Percentiles rank a stretch among this genome's conserved stretches.
phyloP scores from a whole-genome alignment of 1,284 basidiomycete genomes.

The Coniferiporia weirii region DNA sequence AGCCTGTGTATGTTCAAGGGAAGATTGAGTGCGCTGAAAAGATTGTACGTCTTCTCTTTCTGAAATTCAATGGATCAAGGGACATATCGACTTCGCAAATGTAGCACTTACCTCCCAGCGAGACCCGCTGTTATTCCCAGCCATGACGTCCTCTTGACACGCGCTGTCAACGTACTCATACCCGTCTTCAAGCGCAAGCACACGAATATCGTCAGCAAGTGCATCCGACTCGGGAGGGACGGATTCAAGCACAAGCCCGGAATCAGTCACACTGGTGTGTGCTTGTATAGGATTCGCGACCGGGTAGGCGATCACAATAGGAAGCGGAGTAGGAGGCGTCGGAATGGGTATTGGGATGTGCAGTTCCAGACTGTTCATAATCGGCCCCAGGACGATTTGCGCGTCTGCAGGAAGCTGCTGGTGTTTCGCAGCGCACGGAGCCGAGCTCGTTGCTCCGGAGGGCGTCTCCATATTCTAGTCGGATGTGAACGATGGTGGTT shows the following conservation, averaged over 20 bases:
- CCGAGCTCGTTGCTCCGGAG: too few relatives aligned
- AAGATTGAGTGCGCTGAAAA: constrained; percentile 8
- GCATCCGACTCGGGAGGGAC: background rate
- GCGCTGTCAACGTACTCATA: background rate
- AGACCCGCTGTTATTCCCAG: background rate
- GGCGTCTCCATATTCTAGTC: too few relatives aligned
- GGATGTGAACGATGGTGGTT: background rate
- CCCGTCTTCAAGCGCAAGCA: background rate
- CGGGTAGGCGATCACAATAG: constrained; percentile 10
- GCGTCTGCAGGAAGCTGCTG: background rate
- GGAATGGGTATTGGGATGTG: constrained; percentile 13
- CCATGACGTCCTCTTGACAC: background rate
- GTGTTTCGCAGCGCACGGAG: background rate
- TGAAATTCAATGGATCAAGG: background rate
- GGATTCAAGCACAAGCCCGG: constrained; percentile 5
- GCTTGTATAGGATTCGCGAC: background rate
- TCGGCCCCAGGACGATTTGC: background rate
- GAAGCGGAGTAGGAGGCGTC: constrained; percentile 11
- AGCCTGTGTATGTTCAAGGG: constrained; percentile 11
- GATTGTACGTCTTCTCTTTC: constrained; percentile 5
- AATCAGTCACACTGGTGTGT: background rate
- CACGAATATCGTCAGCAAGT: background rate
- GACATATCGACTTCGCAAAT: background rate
- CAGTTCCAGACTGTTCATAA: constrained; percentile 8
- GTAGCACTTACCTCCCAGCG: background rate